Evolutionary conservation across 345 rosid species (phyloP), one percentile per base, ranked within the genome.

Genomic region (Triadica sebifera): DNA sequence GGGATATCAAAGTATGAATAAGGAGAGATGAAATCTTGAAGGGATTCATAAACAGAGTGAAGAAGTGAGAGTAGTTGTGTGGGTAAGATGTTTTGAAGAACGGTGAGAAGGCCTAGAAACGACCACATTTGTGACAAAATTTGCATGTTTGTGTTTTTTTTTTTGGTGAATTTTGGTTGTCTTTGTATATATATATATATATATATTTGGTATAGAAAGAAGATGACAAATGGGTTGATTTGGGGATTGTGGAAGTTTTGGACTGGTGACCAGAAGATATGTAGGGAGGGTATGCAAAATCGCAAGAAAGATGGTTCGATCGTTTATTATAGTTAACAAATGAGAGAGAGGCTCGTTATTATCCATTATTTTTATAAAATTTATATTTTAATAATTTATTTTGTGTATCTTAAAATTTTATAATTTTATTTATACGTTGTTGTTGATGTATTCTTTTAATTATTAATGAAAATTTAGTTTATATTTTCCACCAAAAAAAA

Each of bases 91-190:
- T 85, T 85, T 61, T 85, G 88, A 49, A 85, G 83, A n/a, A 83
- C 86, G 0, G 88, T 85, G 1, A 85, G 82, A 59, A 85, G 88
- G 20, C 88, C 88, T 11, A 85, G 72, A 11, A 85, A 63, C 4
- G 88, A 85, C 88, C 88, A 85, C 77, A 85, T 64, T 29, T 85
- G 86, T 0, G 88, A 85, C 67, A 85, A 64, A 41, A 85, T 73
- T 74, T 85, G 86, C 88, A 85, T 83, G 2, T 38, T 38, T 0
- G 1, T 10, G 2, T 47, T 38, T 45, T 25, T 19, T 4, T 10
- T 13, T 38, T 17, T 11, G 24, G 70, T 61, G 79, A 72, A 80
- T 41, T 39, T 24, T 12, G 68, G 65, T 41, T 75, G 66, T 75
- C 80, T 73, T 24, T 59, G 67, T 57, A 38, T 62, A 50, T 47